Conservation (phyloP, 495 filamentous ascomycete genomes). For the Aspergillus sparsus region DNA sequence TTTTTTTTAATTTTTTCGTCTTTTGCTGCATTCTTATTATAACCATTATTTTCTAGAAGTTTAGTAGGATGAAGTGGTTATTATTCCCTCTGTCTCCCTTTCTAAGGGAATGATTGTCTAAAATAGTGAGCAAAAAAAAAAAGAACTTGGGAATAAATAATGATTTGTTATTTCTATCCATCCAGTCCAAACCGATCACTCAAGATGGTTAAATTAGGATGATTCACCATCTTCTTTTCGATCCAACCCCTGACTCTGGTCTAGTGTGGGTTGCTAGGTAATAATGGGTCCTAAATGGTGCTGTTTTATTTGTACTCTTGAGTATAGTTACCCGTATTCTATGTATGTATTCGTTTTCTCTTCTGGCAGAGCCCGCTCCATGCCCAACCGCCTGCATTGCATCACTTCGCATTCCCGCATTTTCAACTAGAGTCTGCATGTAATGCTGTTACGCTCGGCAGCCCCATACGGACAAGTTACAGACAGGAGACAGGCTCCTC, state of each 20-base stretch:
- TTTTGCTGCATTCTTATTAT: too few species aligned
- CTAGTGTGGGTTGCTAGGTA: not conserved
- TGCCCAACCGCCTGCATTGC: not conserved
- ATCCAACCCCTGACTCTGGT: constrained; percentile 4
- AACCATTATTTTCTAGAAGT: too few species aligned
- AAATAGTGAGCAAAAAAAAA: too few species aligned
- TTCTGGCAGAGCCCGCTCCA: not conserved
- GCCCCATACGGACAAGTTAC: not conserved
- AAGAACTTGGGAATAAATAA: not conserved
- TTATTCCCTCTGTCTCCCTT: not conserved
- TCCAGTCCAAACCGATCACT: not conserved
- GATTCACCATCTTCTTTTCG: not conserved
- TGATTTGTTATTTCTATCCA: not conserved
- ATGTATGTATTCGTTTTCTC: constrained; percentile 12
- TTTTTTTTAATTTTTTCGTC: too few species aligned
- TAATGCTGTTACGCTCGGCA: not conserved
- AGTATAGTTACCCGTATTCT: not conserved
- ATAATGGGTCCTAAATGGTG: not conserved
- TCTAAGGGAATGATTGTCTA: too few species aligned
- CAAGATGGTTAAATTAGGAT: not conserved
- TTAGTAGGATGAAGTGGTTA: not conserved
- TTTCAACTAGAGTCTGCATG: constrained; percentile 4
- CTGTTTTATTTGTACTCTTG: not conserved
- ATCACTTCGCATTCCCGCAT: not conserved
- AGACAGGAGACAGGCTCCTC: constrained; percentile 13